phyloP scores from a whole-genome alignment of 2,329 filamentous ascomycete genomes.

The Cercospora zeae-maydis region DNA sequence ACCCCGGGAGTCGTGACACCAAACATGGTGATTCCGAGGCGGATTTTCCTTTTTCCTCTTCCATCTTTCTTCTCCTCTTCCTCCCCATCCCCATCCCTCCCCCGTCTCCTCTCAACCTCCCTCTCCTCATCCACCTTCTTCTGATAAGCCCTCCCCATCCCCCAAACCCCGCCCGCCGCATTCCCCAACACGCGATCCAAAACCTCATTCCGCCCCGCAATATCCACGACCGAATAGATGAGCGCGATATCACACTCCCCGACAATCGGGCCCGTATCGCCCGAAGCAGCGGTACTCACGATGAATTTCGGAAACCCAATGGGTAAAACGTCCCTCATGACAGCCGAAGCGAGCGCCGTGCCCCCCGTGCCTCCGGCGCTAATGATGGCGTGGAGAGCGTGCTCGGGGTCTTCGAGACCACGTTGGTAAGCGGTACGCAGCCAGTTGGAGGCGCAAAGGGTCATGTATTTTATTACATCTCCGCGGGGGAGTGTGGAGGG shows the following conservation, averaged over 20 bases:
- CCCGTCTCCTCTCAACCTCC: no score
- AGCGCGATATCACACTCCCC: slow-evolving; percentile 66
- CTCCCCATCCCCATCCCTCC: background rate
- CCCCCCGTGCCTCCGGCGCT: slow-evolving; percentile 60
- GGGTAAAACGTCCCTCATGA: slow-evolving; percentile 60
- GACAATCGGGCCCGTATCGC: slow-evolving; percentile 62
- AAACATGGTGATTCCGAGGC: slow-evolving; percentile 68
- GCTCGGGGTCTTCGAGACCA: slow-evolving; percentile 19
- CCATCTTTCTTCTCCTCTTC: slow-evolving; percentile 37
- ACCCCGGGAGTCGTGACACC: slow-evolving; percentile 68
- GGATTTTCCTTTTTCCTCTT: background rate
- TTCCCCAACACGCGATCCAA: slow-evolving; percentile 58
- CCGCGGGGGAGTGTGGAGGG: slow-evolving; percentile 47
- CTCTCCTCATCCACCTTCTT: background rate
- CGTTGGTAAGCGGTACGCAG: slow-evolving; percentile 23
- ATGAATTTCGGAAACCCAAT: slow-evolving; percentile 68
- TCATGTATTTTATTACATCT: slow-evolving; percentile 57
- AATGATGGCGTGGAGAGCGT: slow-evolving; percentile 48
- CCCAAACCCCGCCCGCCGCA: slow-evolving; percentile 59
- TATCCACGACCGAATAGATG: slow-evolving; percentile 69
- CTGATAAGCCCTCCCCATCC: slow-evolving; percentile 53
- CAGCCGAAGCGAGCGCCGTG: slow-evolving; percentile 57
- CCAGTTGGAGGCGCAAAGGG: slow-evolving; percentile 49
- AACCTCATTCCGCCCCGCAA: slow-evolving; percentile 62
- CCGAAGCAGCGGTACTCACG: slow-evolving; percentile 66